Base-by-base conservation (phyloP, 306 rosid genomes). In the Vigna mungo region DNA sequence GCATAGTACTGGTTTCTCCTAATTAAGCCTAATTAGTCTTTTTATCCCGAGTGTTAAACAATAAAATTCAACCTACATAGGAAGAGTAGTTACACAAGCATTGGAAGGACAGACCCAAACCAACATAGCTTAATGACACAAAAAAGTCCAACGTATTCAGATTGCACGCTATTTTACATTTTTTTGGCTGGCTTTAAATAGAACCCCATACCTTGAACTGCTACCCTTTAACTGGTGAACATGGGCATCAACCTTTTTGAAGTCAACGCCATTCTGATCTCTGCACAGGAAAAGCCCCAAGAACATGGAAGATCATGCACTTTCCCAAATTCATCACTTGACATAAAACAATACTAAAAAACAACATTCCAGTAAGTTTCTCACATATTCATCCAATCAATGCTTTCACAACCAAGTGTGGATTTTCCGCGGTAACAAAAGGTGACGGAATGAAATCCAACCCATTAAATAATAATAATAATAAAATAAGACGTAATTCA, bases 141-240 rank as follows among this genome's bases (percentile, higher is more conserved):
- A 58, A 71, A 21, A 1, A 13, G 74, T 71, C 67, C 60, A 44
- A 36, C 49, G 47, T 63, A 65, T 72, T 68, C 80, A 14, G 18
- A 73, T 74, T 63, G 36, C 47, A 14, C 6, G 49, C 53, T 16
- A 48, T 47, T 25, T 14, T 41, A 73, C 72, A 72, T 65, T 69
- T 25, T 21, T 55, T 37, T 70, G 34, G 41, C 18, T 25, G 55
- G 75, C 41, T 37, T 41, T 12, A 4, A 60, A 65, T 43, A 68
- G 74, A 71, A 66, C 20, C 64, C 13, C 16, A 64, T 86, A 96
- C 99, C 99, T 96, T 75, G 99, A 90, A 85, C 97, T 92, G 87
- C 99, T 96, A 51, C 99, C 98, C 90, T 96, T 96, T 46, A 96
- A 82, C 85, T 93, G 99, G 87, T 96, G 98, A 72, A 93, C 98